These are phyloP conservation scores for Verticillium isaacii DNA, from an alignment of 2,329 filamentous ascomycete genomes.

Conservation along the genomic window DNA sequence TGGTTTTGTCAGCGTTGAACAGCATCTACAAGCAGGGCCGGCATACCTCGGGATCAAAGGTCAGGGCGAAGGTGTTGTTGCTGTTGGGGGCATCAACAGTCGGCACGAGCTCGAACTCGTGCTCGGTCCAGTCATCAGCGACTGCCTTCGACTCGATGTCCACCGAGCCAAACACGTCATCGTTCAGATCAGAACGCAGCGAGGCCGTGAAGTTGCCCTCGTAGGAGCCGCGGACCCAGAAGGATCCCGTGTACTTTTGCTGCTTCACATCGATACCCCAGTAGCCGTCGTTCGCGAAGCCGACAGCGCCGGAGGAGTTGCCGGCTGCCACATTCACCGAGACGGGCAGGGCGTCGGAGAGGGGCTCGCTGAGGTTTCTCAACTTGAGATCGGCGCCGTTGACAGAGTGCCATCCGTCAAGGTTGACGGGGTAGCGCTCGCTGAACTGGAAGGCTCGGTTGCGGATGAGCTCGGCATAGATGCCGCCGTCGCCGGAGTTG, in stretches of 20 bases:
- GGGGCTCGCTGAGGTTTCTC: slow-evolving; percentile 37
- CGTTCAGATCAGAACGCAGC: slow-evolving; percentile 37
- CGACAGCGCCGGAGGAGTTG: slow-evolving; percentile 27
- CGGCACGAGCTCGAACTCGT: slow-evolving; percentile 40
- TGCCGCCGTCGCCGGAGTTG: slow-evolving; percentile 66
- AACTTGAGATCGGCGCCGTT: slow-evolving; percentile 40
- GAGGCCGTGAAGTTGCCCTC: slow-evolving; percentile 41
- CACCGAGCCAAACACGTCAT: slow-evolving; percentile 38
- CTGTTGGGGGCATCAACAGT: slow-evolving; percentile 41
- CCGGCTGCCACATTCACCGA: slow-evolving; percentile 41
- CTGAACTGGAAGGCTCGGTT: slow-evolving; percentile 66
- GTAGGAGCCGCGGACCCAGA: slow-evolving; percentile 48
- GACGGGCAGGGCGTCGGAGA: slow-evolving; percentile 47
- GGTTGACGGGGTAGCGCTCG: slow-evolving; percentile 32
- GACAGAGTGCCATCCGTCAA: slow-evolving; percentile 40
- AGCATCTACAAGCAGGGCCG: slow-evolving; percentile 1
- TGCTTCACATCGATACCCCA: slow-evolving; percentile 51
- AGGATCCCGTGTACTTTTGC: slow-evolving; percentile 43
- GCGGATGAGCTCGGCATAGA: slow-evolving; percentile 66
- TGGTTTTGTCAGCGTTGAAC: slow-evolving; percentile 11
- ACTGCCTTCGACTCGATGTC: slow-evolving; percentile 38
- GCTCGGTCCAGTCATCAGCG: slow-evolving; percentile 43
- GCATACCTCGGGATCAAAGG: slow-evolving; percentile 38
- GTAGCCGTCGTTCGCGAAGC: slow-evolving; percentile 49
- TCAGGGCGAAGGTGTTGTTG: slow-evolving; percentile 53